Percentiles rank a stretch among this genome's conserved stretches.
phyloP scores from a whole-genome alignment of 129 eudicot species.

The Chrysanthemum lavandulifolium region DNA sequence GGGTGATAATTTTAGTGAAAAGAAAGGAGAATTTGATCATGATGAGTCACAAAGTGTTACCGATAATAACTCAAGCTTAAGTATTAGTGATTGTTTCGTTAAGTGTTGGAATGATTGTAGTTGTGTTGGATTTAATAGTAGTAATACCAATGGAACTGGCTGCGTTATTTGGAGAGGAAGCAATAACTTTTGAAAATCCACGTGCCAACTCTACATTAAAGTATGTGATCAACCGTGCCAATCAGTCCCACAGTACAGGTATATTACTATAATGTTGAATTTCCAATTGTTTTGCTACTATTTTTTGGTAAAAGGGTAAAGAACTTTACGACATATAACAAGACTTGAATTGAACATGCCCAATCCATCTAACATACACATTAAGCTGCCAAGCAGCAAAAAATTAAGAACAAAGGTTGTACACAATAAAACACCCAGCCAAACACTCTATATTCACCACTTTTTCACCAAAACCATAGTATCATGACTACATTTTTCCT shows the following conservation, averaged over 20 bases:
- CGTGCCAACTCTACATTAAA: neutral
- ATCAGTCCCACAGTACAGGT: neutral
- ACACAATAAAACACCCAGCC: too few relatives aligned
- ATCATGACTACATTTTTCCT: too few relatives aligned
- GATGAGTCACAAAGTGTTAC: neutral
- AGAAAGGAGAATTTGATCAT: slow-evolving; percentile 17
- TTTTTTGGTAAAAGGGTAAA: too few relatives aligned
- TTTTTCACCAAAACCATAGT: too few relatives aligned
- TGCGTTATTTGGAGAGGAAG: slow-evolving; percentile 28
- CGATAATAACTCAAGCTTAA: slow-evolving; percentile 28
- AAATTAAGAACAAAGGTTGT: too few relatives aligned
- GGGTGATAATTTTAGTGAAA: neutral
- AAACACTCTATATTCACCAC: too few relatives aligned
- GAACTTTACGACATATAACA: too few relatives aligned
- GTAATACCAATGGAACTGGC: slow-evolving; percentile 17
- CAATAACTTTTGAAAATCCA: slow-evolving; percentile 11
- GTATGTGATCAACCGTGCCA: slow-evolving; percentile 25
- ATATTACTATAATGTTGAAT: neutral
- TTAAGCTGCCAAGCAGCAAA: too few relatives aligned
- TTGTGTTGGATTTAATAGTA: slow-evolving; percentile 37
- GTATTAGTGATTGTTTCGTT: slow-evolving; percentile 47
- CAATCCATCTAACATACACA: too few relatives aligned
- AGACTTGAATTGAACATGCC: too few relatives aligned
- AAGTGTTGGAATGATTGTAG: slow-evolving; percentile 50
- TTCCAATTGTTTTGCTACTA: neutral